These are phyloP conservation scores for Diaporthe vaccinii DNA, from an alignment of 2,329 filamentous ascomycete genomes.

Conservation along the genomic window DNA sequence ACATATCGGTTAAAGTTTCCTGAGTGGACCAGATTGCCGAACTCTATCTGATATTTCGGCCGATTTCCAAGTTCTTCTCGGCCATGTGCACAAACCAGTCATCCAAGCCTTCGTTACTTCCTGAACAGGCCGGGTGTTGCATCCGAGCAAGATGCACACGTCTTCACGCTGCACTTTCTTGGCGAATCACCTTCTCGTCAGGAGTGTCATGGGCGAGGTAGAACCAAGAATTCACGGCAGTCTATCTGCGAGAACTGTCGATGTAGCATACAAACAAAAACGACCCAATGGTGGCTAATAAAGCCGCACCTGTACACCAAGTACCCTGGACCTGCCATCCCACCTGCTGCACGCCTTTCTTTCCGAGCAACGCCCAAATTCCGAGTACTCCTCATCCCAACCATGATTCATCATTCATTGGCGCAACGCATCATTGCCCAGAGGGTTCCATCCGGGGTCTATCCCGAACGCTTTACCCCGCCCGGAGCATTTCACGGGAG, in stretches of 20 bases:
- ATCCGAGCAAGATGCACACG: no score
- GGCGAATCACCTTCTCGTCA: not conserved
- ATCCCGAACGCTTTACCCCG: not conserved
- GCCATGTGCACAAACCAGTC: not conserved
- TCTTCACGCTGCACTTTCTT: not conserved
- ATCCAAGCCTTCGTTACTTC: not conserved
- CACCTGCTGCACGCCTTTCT: not conserved
- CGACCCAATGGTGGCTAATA: not conserved
- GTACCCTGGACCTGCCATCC: not conserved
- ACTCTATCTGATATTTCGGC: not conserved
- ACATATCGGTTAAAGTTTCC: not conserved
- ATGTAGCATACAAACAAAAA: not conserved
- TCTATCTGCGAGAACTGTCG: not conserved
- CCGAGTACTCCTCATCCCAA: constrained; percentile 6
- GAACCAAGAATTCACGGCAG: not conserved
- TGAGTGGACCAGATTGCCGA: not conserved
- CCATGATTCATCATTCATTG: constrained; percentile 24
- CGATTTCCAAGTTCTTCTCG: not conserved
- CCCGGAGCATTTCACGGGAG: not conserved
- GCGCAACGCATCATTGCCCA: not conserved
- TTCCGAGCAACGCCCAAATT: constrained; percentile 18
- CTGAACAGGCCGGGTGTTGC: not conserved
- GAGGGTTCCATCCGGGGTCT: not conserved
- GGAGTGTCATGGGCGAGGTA: not conserved
- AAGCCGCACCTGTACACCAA: not conserved